phyloP scores from a whole-genome alignment of 2,329 filamentous ascomycete species.

The Scedosporium aurantiacum region DNA sequence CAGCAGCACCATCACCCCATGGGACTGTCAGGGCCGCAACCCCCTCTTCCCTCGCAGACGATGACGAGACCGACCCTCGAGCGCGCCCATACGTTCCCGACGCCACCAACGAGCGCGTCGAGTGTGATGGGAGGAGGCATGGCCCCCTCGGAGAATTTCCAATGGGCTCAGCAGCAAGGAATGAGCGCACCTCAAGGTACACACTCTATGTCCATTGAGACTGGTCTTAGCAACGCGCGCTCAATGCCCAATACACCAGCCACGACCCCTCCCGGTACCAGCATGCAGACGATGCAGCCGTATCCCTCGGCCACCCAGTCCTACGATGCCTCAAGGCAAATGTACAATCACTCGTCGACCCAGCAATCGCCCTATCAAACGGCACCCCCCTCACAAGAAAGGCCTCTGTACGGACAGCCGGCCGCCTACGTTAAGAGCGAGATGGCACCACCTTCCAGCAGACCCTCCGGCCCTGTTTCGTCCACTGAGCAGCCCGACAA shows the following conservation, averaged over 20 bases:
- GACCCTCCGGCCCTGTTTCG: slow-evolving; percentile 41
- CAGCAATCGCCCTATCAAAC: slow-evolving; percentile 65
- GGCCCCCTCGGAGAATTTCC: slow-evolving; percentile 65
- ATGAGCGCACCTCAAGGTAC: slow-evolving; percentile 32
- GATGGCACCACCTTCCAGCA: slow-evolving; percentile 70
- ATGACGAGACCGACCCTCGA: slow-evolving; percentile 69
- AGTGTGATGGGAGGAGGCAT: slow-evolving; percentile 65
- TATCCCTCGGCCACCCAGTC: slow-evolving; percentile 59
- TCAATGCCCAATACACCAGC: slow-evolving; percentile 88
- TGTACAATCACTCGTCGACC: slow-evolving; percentile 62
- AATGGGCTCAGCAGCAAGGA: slow-evolving; percentile 50
- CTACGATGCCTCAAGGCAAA: slow-evolving; percentile 67
- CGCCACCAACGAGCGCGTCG: slow-evolving; percentile 85
- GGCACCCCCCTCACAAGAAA: slow-evolving; percentile 47
- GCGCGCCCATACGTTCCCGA: slow-evolving; percentile 84
- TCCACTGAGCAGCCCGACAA: slow-evolving; percentile 47
- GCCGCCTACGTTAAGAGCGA: slow-evolving; percentile 69
- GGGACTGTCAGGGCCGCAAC: slow-evolving; percentile 43
- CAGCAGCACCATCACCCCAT: slow-evolving; percentile 53
- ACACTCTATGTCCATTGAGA: slow-evolving; percentile 73
- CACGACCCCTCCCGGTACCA: slow-evolving; percentile 72
- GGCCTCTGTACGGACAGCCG: slow-evolving; percentile 55
- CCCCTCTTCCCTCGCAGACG: slow-evolving; percentile 53
- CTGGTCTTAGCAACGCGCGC: slow-evolving; percentile 62
- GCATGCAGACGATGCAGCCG: slow-evolving; percentile 65